These are phyloP conservation scores for Coniochaeta prunicola DNA, from an alignment of 2,329 filamentous ascomycete genomes.

Conservation along the genomic window DNA sequence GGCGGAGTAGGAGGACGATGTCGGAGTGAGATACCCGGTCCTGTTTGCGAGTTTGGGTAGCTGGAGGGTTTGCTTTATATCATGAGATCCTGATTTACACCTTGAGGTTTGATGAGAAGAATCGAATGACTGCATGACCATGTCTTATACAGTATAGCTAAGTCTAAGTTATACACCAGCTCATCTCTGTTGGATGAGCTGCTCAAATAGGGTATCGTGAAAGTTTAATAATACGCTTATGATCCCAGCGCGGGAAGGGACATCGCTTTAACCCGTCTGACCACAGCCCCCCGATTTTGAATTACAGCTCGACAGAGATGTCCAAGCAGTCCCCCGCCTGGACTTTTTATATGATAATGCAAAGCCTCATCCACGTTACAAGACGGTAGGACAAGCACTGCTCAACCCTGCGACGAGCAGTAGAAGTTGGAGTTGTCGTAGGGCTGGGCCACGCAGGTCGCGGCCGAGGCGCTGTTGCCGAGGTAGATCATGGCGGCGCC, in stretches of 20 bases:
- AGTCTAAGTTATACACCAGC: not conserved
- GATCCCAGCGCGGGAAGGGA: not conserved
- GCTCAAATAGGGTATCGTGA: not conserved
- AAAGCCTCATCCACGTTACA: too few relatives aligned
- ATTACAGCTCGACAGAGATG: not conserved
- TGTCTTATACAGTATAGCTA: not conserved
- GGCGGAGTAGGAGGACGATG: not conserved
- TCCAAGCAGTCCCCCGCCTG: too few relatives aligned
- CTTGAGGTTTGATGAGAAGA: too few relatives aligned
- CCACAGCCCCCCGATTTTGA: not conserved
- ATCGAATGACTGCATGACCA: too few relatives aligned
- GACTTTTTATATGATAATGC: too few relatives aligned
- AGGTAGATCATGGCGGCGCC: slow-evolving; percentile 15
- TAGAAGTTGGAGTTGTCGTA: slow-evolving; percentile 15
- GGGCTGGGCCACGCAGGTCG: slow-evolving; percentile 11
- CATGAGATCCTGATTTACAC: too few relatives aligned
- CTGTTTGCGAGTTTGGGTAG: not conserved
- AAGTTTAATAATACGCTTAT: not conserved
- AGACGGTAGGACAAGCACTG: not conserved
- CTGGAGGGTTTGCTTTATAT: not conserved
- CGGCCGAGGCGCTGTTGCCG: slow-evolving; percentile 7
- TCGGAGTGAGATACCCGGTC: not conserved
- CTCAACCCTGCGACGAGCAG: slow-evolving; percentile 7
- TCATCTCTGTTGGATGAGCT: not conserved
- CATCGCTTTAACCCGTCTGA: not conserved